A percentile compares a stretch with the other conserved stretches of the same genome.
These are phyloP conservation scores for Aspergillus pseudonomiae DNA, from an alignment of 2,329 filamentous ascomycete genomes.

Conservation along the genomic window DNA sequence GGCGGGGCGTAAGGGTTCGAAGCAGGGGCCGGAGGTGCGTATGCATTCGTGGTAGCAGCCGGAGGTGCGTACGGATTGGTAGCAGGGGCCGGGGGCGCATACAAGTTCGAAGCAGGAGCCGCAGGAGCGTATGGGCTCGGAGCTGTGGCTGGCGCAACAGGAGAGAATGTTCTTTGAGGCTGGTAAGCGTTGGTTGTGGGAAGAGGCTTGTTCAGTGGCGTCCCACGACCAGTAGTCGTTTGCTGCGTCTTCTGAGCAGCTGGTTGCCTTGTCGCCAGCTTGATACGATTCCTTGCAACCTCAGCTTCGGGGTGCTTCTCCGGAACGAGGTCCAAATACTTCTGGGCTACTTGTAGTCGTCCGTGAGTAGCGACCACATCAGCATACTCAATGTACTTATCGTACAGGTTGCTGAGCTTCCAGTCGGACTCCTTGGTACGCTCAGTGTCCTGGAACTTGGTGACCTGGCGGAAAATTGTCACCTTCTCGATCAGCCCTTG, in stretches of 20 bases:
- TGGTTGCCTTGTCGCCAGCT: conserved; percentile 74
- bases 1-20: conserved; percentile 35
- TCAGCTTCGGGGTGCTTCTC: conserved; percentile 83
- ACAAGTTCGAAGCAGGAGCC: conserved; percentile 51
- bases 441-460: conserved; percentile 84
- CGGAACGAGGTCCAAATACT: conserved; percentile 87
- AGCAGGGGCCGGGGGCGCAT: conserved; percentile 49
- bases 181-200: conserved; percentile 42
- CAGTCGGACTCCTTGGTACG: conserved; percentile 72
- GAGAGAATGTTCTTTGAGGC: conserved; percentile 37
- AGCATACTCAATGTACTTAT: conserved; percentile 95
- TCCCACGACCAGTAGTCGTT: conserved; percentile 44
- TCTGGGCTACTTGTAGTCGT: conserved; percentile 81
- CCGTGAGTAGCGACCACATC: conserved; percentile 92
- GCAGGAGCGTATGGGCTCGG: conserved; percentile 44
- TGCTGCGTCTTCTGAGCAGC: conserved; percentile 46
- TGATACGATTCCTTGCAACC: conserved; percentile 80
- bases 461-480: conserved; percentile 91
- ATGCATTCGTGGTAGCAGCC: conserved; percentile 30
- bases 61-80: conserved; percentile 25
- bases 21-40: conserved; percentile 31
- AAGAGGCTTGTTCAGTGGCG: conserved; percentile 44
- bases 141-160: conserved; percentile 36
- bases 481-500: conserved; percentile 98
- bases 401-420: conserved; percentile 86